phyloP scores from a whole-genome alignment of 108 stramenopile species.

The Ochromonas danica region DNA sequence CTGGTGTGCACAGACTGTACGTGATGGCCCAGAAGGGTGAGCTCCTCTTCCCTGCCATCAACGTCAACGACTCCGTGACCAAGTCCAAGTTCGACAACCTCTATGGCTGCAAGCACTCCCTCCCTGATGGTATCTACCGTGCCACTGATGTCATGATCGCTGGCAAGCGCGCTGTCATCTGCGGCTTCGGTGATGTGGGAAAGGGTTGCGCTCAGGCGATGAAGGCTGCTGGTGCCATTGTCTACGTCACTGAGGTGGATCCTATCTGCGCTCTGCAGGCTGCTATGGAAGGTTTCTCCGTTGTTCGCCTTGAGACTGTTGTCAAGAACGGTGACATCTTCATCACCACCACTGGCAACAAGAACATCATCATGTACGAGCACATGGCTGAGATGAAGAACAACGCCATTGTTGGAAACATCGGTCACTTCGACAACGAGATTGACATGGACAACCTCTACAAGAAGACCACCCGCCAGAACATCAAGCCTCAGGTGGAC shows the following conservation, averaged over 20 bases:
- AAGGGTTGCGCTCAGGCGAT: conserved; percentile 99
- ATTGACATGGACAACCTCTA: conserved; percentile 97
- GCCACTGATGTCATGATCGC: conserved; percentile 99
- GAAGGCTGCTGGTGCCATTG: conserved; percentile 95
- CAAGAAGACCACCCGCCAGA: conserved; percentile 77
- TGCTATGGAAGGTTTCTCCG: conserved; percentile 98
- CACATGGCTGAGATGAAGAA: conserved; percentile 99
- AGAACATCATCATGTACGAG: conserved; percentile 93
- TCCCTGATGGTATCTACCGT: conserved; percentile 99
- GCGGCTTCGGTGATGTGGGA: conserved; percentile 99
- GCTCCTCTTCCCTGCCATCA: conserved; percentile 99
- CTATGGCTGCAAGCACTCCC: conserved; percentile 99
- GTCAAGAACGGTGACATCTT: conserved; percentile 85
- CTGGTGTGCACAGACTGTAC: conserved; percentile 99
- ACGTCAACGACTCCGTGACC: conserved; percentile 99
- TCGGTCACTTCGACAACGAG: conserved; percentile 99
- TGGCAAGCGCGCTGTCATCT: conserved; percentile 94
- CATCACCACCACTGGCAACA: conserved; percentile 99
- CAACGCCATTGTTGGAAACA: conserved; percentile 99
- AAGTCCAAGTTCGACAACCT: conserved; percentile 99
- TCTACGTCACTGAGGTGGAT: conserved; percentile 97
- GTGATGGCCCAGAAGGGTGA: conserved; percentile 94
- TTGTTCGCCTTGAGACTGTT: conserved; percentile 82
- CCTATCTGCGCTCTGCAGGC: conserved; percentile 99
- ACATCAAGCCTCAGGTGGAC: conserved; percentile 99